Evolutionary conservation across 2,329 filamentous ascomycete species (phyloP).

Genomic region (Helotiales sp.): DNA sequence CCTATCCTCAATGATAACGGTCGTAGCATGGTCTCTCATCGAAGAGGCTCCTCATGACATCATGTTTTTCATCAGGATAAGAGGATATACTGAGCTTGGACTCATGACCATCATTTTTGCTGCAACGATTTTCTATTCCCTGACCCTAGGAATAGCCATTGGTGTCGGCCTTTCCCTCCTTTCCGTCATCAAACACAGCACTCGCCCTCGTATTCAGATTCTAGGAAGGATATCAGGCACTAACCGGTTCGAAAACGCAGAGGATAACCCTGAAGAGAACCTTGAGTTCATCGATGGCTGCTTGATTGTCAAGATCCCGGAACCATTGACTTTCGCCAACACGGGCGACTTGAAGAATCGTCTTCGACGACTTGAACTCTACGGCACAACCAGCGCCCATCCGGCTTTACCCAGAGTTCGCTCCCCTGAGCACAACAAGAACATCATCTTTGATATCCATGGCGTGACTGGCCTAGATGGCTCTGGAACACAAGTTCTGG

Average conservation of each 20-base stretch:
- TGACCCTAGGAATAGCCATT: slow-evolving; percentile 90
- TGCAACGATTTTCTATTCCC: slow-evolving; percentile 92
- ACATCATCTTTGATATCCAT: slow-evolving; percentile 96
- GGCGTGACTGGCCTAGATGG: slow-evolving; percentile 96
- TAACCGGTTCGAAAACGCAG: slow-evolving; percentile 84
- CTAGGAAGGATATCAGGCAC: slow-evolving; percentile 86
- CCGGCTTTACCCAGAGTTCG: slow-evolving; percentile 84
- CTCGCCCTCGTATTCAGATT: slow-evolving; percentile 93
- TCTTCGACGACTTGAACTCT: slow-evolving; percentile 81
- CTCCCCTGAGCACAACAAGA: slow-evolving; percentile 79
- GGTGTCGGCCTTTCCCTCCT: slow-evolving; percentile 91
- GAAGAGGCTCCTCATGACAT: slow-evolving; percentile 96
- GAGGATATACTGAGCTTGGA: slow-evolving; percentile 82
- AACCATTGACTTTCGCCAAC: slow-evolving; percentile 95
- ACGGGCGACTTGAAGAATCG: slow-evolving; percentile 89
- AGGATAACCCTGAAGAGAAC: slow-evolving; percentile 65
- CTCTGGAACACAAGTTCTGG: slow-evolving; percentile 87
- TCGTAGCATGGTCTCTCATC: slow-evolving; percentile 91
- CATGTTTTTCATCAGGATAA: slow-evolving; percentile 83
- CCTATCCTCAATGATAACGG: slow-evolving; percentile 89
- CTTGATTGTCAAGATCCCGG: slow-evolving; percentile 95
- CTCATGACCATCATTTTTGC: slow-evolving; percentile 92
- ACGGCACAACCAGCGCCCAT: slow-evolving; percentile 84
- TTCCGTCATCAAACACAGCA: slow-evolving; percentile 87
- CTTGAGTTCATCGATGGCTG: slow-evolving; percentile 92